A percentile compares a stretch with the other conserved stretches of the same genome.
Conservation (phyloP, 495 filamentous ascomycete species). For the Xanthoparmelia taractica region DNA sequence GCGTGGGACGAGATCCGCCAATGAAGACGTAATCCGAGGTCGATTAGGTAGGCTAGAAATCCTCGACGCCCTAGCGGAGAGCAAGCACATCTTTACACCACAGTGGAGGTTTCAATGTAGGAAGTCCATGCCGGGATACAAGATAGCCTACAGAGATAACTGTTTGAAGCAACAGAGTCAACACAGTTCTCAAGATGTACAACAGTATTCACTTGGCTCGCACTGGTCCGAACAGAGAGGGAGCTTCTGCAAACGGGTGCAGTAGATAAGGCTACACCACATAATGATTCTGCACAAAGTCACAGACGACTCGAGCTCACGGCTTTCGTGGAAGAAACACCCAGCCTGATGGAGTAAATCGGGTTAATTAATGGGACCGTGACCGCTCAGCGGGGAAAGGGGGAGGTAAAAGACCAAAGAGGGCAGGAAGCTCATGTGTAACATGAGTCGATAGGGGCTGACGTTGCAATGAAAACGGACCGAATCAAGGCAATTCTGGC, state of each 20-base stretch:
- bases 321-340: background rate
- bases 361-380: background rate
- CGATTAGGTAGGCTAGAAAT: background rate
- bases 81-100: background rate
- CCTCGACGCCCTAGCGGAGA: background rate
- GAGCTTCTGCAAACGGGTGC: background rate
- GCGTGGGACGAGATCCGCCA: background rate
- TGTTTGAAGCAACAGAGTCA: background rate
- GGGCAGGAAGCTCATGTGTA: background rate
- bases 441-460: background rate
- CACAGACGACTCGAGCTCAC: background rate
- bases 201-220: background rate
- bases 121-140: background rate
- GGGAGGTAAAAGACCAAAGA: background rate
- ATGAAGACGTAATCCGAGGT: background rate
- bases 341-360: background rate
- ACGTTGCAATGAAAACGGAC: background rate
- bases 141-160: background rate
- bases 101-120: background rate
- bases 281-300: background rate
- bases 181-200: background rate
- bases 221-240: background rate
- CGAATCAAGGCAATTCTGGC: background rate
- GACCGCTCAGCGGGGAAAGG: background rate
- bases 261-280: background rate